Evolutionary conservation across 2,329 filamentous ascomycete species (phyloP), one percentile per base, ranked within the genome.

Genomic region (Aspergillus brunneoviolaceus): DNA sequence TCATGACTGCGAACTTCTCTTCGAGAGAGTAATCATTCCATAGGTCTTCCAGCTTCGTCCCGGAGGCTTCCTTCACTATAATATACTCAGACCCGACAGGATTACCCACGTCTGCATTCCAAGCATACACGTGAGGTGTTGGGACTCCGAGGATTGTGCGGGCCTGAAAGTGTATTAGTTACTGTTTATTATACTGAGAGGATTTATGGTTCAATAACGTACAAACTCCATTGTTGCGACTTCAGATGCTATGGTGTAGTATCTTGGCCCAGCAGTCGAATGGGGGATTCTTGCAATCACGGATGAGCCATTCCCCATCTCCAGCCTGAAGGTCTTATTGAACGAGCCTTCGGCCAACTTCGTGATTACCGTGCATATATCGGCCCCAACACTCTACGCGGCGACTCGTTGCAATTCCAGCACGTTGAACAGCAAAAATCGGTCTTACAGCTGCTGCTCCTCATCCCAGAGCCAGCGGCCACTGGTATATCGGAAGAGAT

Each of bases 341-440:
- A 69, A 77, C 35, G 68, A 69, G 47, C 75, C 75, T 68, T 78
- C 74, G 7, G 66, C 71, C 11, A 77, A 55, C 61, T 79, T 78
- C 9, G 55, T 70, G 11, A 80, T 77, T 5, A 69, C 70, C 9
- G 71, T 63, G 62, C 75, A 79, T 10, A 48, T 62, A 12, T 66
- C 58, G 14, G 73, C 68, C 14, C 65, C 64, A 54, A 72, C 56
- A 51, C 64, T 69, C 49, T 67, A 51, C 33, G 71, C 71, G 14
- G 74, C 74, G 35, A 76, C 53, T 21, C 61, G 61, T 61, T 76
- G 61, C 3, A 80, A 68, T 49, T 67, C 70, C 39, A 65, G 25
- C 2, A 79, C 67, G 64, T 78, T 72, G 61, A 78, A 78, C n/a
- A 52, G 50, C 42, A 60, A 59, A 52, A 71, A 75, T 51, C 75